Conservation (phyloP, 2,329 filamentous ascomycete genomes). For the Fusarium circinatum region DNA sequence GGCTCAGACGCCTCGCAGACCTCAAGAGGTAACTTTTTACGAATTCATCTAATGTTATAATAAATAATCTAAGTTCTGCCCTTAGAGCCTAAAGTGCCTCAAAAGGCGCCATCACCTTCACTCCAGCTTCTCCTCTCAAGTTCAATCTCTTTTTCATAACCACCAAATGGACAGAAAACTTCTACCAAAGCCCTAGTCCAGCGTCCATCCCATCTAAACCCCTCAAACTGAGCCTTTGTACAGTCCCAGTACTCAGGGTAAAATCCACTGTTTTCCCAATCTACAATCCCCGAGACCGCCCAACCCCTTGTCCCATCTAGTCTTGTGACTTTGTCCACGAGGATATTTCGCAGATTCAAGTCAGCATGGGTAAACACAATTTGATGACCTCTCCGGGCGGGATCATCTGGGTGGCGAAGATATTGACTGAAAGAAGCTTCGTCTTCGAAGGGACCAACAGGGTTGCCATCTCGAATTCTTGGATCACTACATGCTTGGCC, state of each 20-base stretch:
- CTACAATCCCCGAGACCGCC: conserved; percentile 42
- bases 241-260: conserved; percentile 43
- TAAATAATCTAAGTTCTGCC: too few species aligned
- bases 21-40: too few species aligned
- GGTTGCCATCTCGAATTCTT: conserved; percentile 38
- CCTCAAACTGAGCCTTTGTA: conserved; percentile 16
- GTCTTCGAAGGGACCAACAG: conserved; percentile 45
- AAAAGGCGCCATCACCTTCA: neutral
- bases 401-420: conserved; percentile 45
- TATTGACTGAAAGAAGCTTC: conserved; percentile 48
- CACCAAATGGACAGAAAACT: neutral
- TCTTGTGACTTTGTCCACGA: conserved; percentile 41
- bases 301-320: conserved; percentile 31
- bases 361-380: conserved; percentile 57
- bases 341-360: conserved; percentile 43
- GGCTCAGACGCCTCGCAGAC: too few species aligned
- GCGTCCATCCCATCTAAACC: neutral
- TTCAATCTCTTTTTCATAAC: neutral
- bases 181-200: neutral
- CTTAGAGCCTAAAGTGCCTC: neutral
- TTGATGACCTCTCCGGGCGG: conserved; percentile 31
- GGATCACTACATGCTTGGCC: conserved; percentile 43
- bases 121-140: neutral
- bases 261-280: conserved; percentile 42
- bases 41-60: too few species aligned